Conservation (phyloP, 805 yeast species). For the Saccharomyces kudriavzevii region DNA sequence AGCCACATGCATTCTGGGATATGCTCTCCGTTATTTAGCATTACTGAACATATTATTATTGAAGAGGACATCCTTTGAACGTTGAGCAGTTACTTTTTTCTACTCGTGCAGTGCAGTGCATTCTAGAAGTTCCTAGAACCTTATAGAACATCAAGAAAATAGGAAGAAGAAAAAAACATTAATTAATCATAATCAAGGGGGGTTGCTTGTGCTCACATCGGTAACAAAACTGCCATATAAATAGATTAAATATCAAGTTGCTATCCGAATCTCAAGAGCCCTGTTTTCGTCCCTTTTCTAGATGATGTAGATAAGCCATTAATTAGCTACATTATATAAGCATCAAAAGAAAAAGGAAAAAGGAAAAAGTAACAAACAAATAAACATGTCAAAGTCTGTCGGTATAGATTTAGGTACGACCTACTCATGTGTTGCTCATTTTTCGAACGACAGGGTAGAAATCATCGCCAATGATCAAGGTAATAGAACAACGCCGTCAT, state of each 20-base stretch:
- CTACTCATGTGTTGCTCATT: constrained; percentile 93
- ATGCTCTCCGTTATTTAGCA: neutral
- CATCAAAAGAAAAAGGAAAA: neutral
- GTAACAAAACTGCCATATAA: neutral
- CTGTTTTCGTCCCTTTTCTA: neutral
- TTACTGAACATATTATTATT: neutral
- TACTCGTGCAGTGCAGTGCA: neutral
- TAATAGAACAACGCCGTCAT: constrained; percentile 95
- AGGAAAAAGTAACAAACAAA: constrained; percentile 1
- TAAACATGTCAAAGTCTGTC: constrained; percentile 43
- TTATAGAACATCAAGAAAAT: neutral
- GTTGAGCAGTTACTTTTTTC: neutral
- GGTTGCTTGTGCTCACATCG: neutral
- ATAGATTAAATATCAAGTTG: neutral
- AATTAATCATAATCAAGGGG: neutral
- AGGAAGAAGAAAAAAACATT: neutral
- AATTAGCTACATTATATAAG: neutral
- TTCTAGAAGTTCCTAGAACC: neutral
- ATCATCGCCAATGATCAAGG: constrained; percentile 97
- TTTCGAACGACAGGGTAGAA: constrained; percentile 86
- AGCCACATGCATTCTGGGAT: neutral
- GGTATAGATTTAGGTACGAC: constrained; percentile 85
- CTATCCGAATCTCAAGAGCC: neutral
- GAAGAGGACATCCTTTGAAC: neutral
- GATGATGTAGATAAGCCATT: neutral